A percentile compares a stretch with the other conserved stretches of the same genome.
Evolutionary conservation across 2,329 filamentous ascomycete genomes (phyloP).

Genomic region (Furcasterigmium sp.): DNA sequence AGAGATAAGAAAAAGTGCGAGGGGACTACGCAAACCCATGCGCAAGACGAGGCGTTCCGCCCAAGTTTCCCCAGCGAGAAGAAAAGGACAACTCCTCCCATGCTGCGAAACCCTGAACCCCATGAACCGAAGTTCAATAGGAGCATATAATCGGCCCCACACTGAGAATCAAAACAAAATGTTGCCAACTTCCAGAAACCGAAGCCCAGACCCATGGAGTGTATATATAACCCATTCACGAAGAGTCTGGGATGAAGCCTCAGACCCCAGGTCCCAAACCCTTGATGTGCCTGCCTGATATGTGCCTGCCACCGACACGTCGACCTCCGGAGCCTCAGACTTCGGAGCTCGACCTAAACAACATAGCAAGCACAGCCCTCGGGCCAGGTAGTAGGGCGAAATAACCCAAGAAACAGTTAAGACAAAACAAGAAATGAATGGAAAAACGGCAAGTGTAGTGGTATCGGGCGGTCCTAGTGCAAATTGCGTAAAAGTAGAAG

Average conservation of each 20-base stretch:
- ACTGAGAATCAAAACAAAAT: not conserved
- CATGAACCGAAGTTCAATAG: not conserved
- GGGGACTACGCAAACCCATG: conserved; percentile 7
- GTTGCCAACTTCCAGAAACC: not conserved
- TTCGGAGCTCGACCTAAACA: too few relatives aligned
- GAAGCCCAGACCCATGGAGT: not conserved
- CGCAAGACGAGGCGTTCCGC: conserved; percentile 1
- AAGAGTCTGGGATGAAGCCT: not conserved
- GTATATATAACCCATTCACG: not conserved
- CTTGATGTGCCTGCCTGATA: not conserved
- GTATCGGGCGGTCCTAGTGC: not conserved
- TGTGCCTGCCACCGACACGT: not conserved
- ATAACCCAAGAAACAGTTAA: not conserved
- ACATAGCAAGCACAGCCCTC: not conserved
- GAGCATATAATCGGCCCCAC: not conserved
- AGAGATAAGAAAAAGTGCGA: conserved; percentile 3
- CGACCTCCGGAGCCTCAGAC: too few relatives aligned
- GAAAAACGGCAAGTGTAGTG: not conserved
- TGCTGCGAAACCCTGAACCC: conserved; percentile 1
- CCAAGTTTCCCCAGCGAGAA: conserved; percentile 1
- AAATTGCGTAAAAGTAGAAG: not conserved
- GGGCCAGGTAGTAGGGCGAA: not conserved
- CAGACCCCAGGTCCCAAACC: not conserved
- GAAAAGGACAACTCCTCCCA: conserved; percentile 4
- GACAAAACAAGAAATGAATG: not conserved